These are phyloP conservation scores for Elasticomyces elasticus DNA, from an alignment of 495 filamentous ascomycete genomes.

Conservation along the genomic window DNA sequence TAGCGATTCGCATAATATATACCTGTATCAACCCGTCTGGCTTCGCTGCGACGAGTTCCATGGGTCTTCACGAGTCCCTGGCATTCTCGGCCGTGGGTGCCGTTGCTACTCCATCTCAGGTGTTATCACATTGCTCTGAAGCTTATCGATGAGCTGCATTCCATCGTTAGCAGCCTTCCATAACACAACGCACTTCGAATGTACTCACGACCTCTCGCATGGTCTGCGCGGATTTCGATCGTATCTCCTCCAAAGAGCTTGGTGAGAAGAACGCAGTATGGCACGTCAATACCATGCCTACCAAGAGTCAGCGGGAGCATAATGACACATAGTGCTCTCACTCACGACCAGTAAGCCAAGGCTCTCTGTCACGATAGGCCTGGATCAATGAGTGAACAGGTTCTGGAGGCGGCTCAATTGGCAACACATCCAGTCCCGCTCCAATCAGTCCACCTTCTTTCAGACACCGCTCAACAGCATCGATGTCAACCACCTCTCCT, in stretches of 20 bases:
- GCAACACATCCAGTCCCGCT: conserved; percentile 21
- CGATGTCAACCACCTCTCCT: conserved; percentile 18
- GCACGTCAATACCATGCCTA: conserved; percentile 18
- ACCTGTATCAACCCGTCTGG: too few species aligned
- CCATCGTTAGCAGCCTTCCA: neutral
- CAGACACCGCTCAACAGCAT: conserved; percentile 20
- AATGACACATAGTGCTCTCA: neutral
- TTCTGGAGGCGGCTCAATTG: conserved; percentile 17
- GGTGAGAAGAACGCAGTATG: conserved; percentile 20
- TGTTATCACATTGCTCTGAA: conserved; percentile 16
- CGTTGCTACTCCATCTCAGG: conserved; percentile 22
- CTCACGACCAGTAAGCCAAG: conserved; percentile 15
- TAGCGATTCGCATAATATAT: too few species aligned
- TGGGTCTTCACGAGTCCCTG: too few species aligned
- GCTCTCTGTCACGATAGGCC: conserved; percentile 15
- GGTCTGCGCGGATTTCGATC: conserved; percentile 16
- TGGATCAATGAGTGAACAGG: conserved; percentile 13
- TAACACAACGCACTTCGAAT: neutral
- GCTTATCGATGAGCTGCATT: conserved; percentile 14
- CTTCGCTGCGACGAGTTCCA: too few species aligned
- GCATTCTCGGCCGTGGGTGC: too few species aligned
- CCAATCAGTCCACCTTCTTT: conserved; percentile 12
- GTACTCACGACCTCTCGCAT: conserved; percentile 17
- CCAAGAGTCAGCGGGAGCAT: neutral
- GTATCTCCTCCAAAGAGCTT: conserved; percentile 15